Base-by-base conservation (phyloP, 352 stramenopile species). In the Phytophthora pisi region DNA sequence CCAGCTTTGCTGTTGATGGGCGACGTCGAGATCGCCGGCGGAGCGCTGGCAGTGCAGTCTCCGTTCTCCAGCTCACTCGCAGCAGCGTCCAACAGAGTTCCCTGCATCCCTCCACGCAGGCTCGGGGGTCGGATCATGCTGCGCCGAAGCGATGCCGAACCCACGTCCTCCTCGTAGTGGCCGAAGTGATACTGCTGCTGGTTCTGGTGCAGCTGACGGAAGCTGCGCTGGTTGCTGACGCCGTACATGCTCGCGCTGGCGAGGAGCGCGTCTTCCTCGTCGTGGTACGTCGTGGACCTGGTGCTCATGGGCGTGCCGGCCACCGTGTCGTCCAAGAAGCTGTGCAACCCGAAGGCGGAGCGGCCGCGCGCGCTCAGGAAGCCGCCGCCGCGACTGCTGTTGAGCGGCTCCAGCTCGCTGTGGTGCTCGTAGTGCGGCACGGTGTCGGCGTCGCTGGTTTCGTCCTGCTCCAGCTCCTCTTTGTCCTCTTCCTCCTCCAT, bases 241-340 rank as follows among this genome's bases (percentile, higher is more conserved):
- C 84, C 84, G 40, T 86, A 92, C 84, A 92, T 92, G 16, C 72
- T 78, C 1, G 84, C 84, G 45, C 82, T 92, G 13, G 82, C 84
- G 5, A 92, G 76, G 43, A 92, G 58, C n/a, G 83, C 82, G 52
- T 92, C 84, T 54, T 92, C 84, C 46, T 92, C 82, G 57, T 92
- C 84, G 51, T 92, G 82, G 45, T 83, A 84, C 1, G 80, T 74
- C 15, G 76, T 79, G 42, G 78, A 88, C 34, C 83, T 77, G 24
- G 72, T 66, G 31, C 80, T 89, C 58, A 91, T 70, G 2, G 81
- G 81, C 18, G 79, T 85, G 18, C 71, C 77, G 18, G 72, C 74
- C 7, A 78, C 66, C 4, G 72, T 70, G 0, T 88, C 80, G 42
- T 85, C 72, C 4, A 85, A 57, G 31, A 81, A 85, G 43, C 57